Base-by-base conservation (phyloP, 2,329 filamentous ascomycete genomes). In the Colletotrichum sp. region DNA sequence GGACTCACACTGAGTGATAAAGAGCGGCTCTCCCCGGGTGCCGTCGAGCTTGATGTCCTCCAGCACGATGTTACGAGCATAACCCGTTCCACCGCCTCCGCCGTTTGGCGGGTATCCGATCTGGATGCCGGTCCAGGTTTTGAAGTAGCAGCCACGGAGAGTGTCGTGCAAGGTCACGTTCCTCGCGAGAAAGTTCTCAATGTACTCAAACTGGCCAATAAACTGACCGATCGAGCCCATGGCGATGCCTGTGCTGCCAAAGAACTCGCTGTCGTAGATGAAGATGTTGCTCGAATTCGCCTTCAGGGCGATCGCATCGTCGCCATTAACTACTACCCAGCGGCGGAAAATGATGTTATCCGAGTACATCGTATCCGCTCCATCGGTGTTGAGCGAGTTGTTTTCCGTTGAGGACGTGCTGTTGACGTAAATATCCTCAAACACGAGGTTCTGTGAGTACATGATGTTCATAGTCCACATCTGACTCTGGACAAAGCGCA, bases 391-490 rank as follows among this genome's bases (percentile, higher is more conserved):
- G 71, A 84, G 80, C 1, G 82, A 83, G 75, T 77, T 82, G 77
- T 82, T 81, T 69, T 79, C 69, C 66, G 79, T 81, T 13, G 68
- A 77, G 1, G 83, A 84, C 1, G 86, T 88, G 79, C 86, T 91
- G 81, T 91, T 91, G 70, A 91, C 85, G 76, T 86, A 88, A 6
- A 91, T 89, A 75, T 89, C 85, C 66, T 88, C 83, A 8, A 91
- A 82, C 1, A 88, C 81, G 3, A 89, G 81, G 65, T 88, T 81
- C 8, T 86, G 76, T 5, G 87, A 88, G 79, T 88, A 82, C 12
- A 88, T 88, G 34, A 91, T 85, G 2, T 88, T 88, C 85, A 91
- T 88, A 1, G 88, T 89, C 87, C 91, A 92, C 90, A 92, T 92
- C 82, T 92, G 90, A 75, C 87, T 89, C 75, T 90, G 87, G 9